Evolutionary conservation across 768 basidiomycete genomes (phyloP), one percentile per base, ranked within the genome.

Genomic region (Clitopilus hobsonii): DNA sequence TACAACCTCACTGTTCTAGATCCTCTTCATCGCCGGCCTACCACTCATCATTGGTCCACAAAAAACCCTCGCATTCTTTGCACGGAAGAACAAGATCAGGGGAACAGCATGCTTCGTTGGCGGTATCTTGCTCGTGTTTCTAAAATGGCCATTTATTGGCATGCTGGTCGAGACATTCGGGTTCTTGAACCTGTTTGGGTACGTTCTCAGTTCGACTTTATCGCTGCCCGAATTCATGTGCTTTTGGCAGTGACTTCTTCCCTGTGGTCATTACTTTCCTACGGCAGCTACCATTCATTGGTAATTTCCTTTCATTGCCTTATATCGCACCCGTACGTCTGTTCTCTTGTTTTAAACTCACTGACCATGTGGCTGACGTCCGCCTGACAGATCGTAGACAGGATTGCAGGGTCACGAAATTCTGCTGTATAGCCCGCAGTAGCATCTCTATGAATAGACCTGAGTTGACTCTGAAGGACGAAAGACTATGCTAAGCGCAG

Each of bases 51-150:
- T 99, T 60, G 97, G 94, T 4, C 94, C 94, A 6, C 86, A 90
- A 60, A 98, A 98, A 76, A 97, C 94, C 18, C 95, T 97, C 74
- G 92, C 93, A 72, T 98, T 99, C 77, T 98, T 99, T 72, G 90
- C 95, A 27, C 84, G 97, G 58, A 90, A 84, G 68, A 91, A 98
- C 71, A 99, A 99, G 72, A 73, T 98, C 59, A 84, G 97, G 16
- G 97, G 97, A 41, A 89, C 91, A 5, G 59, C 81, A 49, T 94
- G 92, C 68, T 96, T 96, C 77, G 67, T 96, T 36, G 91, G 90
- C 26, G 94, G 94, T 14, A 88, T 98, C 59, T 66, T 93, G 14
- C 86, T 99, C 58, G 94, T 98, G 14, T 99, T 99, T 71, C 61
- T 91, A 69, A 98, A 95, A 69, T 91, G 94, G 84, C 94, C 96